phyloP scores from a whole-genome alignment of 148 eudicot genomes.

The Diospyros lotus region DNA sequence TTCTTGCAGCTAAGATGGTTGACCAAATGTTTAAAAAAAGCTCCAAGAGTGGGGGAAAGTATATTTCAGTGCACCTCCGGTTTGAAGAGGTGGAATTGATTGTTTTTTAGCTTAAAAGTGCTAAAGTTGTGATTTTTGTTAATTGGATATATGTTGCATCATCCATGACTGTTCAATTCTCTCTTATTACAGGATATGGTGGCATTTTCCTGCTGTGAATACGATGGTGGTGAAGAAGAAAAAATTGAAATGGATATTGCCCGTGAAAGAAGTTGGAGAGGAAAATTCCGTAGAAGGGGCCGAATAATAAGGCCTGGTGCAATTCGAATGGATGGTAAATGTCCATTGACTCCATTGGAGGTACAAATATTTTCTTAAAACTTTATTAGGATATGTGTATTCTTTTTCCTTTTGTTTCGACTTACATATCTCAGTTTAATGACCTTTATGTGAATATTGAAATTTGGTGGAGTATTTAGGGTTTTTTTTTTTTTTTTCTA shows the following conservation, averaged over 20 bases:
- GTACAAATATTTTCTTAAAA: conserved; percentile 27
- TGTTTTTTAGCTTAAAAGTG: background rate
- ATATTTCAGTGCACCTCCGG: conserved; percentile 92
- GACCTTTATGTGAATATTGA: too few relatives aligned
- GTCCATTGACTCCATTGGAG: conserved; percentile 97
- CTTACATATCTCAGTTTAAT: background rate
- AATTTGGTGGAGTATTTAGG: too few relatives aligned
- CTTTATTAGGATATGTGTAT: too few relatives aligned
- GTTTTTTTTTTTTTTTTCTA: too few relatives aligned
- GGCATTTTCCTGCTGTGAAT: conserved; percentile 96
- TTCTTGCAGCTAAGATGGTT: conserved; percentile 84
- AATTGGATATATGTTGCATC: background rate
- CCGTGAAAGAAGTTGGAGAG: conserved; percentile 98
- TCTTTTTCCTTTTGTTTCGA: background rate
- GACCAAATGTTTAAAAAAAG: conserved; percentile 76
- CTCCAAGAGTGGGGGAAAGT: conserved; percentile 69
- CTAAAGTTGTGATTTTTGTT: background rate
- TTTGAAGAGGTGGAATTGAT: conserved; percentile 70
- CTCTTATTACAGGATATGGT: conserved; percentile 82
- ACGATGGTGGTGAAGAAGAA: conserved; percentile 95
- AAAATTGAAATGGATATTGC: conserved; percentile 91
- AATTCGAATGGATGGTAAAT: conserved; percentile 85
- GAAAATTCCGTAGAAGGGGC: conserved; percentile 82
- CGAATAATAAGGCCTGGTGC: conserved; percentile 90
- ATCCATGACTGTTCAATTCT: conserved; percentile 2